Base-by-base conservation (phyloP, 164 flowering plant genomes). In the Berberis thunbergii region DNA sequence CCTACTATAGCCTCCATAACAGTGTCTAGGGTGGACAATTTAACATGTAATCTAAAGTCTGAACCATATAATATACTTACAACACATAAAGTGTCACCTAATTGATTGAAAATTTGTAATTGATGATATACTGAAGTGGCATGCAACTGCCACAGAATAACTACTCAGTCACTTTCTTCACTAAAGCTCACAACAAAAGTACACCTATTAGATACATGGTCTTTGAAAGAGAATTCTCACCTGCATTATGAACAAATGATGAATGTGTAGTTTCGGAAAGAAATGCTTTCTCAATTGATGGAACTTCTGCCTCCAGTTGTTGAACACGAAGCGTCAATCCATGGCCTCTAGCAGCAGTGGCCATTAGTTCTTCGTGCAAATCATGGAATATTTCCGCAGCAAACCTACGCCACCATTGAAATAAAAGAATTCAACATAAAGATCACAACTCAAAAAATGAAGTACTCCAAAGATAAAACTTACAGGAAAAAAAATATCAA, bases 341-440 rank as follows among this genome's bases (percentile, higher is more conserved):
- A 77, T 95, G 99, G 64, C 99, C 96, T 77, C 99, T 86, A 45
- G 96, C 79, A 64, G 97, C 82, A 66, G 97, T 89, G 42, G 79
- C 87, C 89, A 91, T 83, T 66, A 89, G 91, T 80, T 95, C 97
- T 73, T 91, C 99, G 72, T 95, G 97, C 77, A 95, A 78, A 70
- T 83, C 90, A 71, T 86, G 96, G 69, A 95, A 95, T 72, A 95
- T 80, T 74, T 89, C 98, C 13, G 99, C 97, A 64, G 99, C 98
- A 86, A 95, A 95, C 78, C 99, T 94, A 72, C 59, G 61, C 54
- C 26, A 26, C 26, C 45, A 69, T 66, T 39, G 63, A 61, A 72
- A 67, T 56, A 59, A 1, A 55, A 12, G 2, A 55, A 55, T 4
- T 13, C 58, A 55, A 0, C 13, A 60, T 3, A 2, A 26, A 26